Percentiles rank a stretch among this genome's conserved stretches.
Evolutionary conservation across 305 asterid species (phyloP).

Genomic region (Plantago coronopus): DNA sequence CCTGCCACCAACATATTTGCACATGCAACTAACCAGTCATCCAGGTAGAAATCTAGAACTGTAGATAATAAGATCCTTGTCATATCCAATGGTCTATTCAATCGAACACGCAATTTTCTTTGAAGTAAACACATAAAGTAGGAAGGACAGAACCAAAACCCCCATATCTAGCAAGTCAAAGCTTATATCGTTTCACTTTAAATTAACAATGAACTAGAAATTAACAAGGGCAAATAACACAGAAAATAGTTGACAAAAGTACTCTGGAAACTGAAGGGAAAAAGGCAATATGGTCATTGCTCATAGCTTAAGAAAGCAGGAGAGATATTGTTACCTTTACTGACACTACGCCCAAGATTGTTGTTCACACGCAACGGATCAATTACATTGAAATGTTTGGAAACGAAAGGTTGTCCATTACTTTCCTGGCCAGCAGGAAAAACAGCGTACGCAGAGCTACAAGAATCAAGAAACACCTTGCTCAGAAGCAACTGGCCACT

Average conservation of each 20-base stretch:
- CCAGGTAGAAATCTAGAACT: constrained; percentile 7
- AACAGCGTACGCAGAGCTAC: constrained; percentile 83
- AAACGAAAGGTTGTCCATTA: constrained; percentile 66
- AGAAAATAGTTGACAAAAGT: too few species aligned
- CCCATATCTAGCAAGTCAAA: too few species aligned
- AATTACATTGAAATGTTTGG: constrained; percentile 81
- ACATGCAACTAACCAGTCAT: background rate
- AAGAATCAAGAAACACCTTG: constrained; percentile 77
- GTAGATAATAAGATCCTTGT: background rate
- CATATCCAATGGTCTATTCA: constrained; percentile 9
- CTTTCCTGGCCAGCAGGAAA: constrained; percentile 68
- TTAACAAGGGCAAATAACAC: too few species aligned
- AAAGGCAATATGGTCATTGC: constrained; percentile 1
- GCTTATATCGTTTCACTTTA: too few species aligned
- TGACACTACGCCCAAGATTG: constrained; percentile 97
- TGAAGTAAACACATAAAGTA: too few species aligned
- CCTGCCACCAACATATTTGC: background rate
- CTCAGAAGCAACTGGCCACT: constrained; percentile 68
- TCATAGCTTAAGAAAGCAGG: constrained; percentile 12
- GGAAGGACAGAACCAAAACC: too few species aligned
- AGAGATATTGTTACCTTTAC: constrained; percentile 57
- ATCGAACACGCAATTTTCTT: background rate
- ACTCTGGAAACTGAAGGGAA: background rate
- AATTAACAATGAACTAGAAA: too few species aligned
- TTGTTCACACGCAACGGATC: constrained; percentile 91